phyloP scores from a whole-genome alignment of 2,329 filamentous ascomycete species.

The Monilinia aucupariae region DNA sequence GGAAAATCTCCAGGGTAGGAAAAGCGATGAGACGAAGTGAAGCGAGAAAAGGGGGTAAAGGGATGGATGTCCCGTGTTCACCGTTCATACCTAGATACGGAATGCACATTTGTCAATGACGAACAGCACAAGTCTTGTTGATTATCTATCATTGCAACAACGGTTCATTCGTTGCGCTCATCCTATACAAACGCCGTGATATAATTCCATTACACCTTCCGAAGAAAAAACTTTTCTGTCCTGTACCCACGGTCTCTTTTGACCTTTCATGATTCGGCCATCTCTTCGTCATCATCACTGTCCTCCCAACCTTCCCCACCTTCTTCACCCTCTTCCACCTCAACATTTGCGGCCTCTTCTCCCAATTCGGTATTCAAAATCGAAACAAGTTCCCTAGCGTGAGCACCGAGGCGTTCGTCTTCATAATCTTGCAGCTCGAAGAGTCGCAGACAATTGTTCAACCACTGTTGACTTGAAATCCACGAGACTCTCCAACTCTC shows the following conservation, averaged over 20 bases:
- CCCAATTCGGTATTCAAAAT: conserved; percentile 61
- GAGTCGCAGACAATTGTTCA: conserved; percentile 74
- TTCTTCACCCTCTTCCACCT: conserved; percentile 44
- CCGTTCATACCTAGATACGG: not conserved
- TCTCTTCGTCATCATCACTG: conserved; percentile 44
- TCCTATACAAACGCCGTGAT: conserved; percentile 20
- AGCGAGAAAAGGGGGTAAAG: not conserved
- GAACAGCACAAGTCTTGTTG: not conserved
- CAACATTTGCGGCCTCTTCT: conserved; percentile 52
- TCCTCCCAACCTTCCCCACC: conserved; percentile 47
- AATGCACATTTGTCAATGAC: not conserved
- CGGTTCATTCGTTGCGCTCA: not conserved
- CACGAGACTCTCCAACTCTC: conserved; percentile 49
- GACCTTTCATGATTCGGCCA: conserved; percentile 43
- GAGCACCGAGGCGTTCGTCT: conserved; percentile 70
- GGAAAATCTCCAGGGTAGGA: conserved; percentile 2
- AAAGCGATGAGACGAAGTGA: not conserved
- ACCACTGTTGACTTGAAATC: conserved; percentile 74
- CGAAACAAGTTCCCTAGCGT: conserved; percentile 65
- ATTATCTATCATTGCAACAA: conserved; percentile 13
- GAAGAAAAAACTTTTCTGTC: not conserved
- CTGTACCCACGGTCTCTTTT: not conserved
- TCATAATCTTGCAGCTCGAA: conserved; percentile 78
- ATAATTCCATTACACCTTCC: conserved; percentile 1
- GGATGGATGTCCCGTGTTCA: not conserved